phyloP scores from a whole-genome alignment of 2,329 filamentous ascomycete species.

The Westerdykella aurantiaca region DNA sequence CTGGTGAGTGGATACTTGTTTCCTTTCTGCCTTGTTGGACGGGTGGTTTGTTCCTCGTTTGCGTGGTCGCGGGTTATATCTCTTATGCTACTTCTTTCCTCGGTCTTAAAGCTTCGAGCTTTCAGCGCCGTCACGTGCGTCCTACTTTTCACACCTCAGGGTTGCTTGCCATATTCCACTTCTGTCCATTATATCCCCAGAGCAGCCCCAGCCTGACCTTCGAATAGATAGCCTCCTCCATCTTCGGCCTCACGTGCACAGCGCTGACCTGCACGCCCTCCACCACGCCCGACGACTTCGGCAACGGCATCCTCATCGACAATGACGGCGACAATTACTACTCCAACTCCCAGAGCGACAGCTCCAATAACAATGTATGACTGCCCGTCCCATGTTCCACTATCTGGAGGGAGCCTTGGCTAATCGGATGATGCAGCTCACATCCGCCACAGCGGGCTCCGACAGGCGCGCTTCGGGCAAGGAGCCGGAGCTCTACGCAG shows the following conservation, averaged over 20 bases:
- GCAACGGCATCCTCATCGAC: conserved; percentile 58
- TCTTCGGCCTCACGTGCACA: conserved; percentile 66
- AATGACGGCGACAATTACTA: conserved; percentile 23
- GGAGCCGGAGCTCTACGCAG: conserved; percentile 25
- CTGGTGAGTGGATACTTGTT: conserved; percentile 44
- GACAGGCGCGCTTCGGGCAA: conserved; percentile 27
- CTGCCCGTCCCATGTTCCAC: no score
- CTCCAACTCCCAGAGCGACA: no score
- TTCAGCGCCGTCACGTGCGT: no score
- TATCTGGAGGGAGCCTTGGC: no score
- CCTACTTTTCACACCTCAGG: no score
- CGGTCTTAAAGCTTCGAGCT: no score
- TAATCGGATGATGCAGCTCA: no score
- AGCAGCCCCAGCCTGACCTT: conserved; percentile 3
- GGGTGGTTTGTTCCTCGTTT: neutral
- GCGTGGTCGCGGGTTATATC: neutral
- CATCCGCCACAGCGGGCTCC: conserved; percentile 2
- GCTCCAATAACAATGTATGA: conserved; percentile 2
- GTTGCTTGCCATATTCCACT: neutral
- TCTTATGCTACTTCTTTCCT: no score
- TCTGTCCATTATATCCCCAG: neutral
- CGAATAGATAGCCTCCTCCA: conserved; percentile 57
- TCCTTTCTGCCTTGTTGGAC: conserved; percentile 13
- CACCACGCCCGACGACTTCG: conserved; percentile 78
- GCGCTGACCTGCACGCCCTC: conserved; percentile 66